These are phyloP conservation scores for Aspergillus amoenus DNA, from an alignment of 2,329 filamentous ascomycete species.

Conservation along the genomic window DNA sequence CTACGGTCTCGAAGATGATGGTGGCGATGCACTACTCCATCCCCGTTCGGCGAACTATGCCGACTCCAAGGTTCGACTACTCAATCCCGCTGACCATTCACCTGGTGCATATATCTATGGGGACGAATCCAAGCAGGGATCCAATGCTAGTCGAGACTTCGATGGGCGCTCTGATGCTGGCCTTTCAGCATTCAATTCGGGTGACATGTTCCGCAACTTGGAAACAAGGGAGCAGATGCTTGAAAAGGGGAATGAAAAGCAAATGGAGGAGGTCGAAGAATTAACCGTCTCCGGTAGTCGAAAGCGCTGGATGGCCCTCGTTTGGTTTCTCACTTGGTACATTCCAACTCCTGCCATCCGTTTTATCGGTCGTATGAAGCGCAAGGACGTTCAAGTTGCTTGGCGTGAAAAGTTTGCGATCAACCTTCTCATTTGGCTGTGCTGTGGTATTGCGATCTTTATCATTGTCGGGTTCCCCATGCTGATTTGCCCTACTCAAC, in stretches of 20 bases:
- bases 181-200: slow-evolving; percentile 82
- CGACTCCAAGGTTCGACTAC: slow-evolving; percentile 57
- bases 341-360: slow-evolving; percentile 82
- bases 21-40: slow-evolving; percentile 62
- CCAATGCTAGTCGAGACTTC: slow-evolving; percentile 76
- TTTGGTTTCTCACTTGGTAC: slow-evolving; percentile 81
- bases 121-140: slow-evolving; percentile 74
- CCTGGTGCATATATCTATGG: slow-evolving; percentile 65
- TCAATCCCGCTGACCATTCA: slow-evolving; percentile 46
- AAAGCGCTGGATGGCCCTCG: slow-evolving; percentile 85
- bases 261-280: slow-evolving; percentile 87
- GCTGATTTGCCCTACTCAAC: slow-evolving; percentile 86
- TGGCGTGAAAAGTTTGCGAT: slow-evolving; percentile 98
- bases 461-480: slow-evolving; percentile 86
- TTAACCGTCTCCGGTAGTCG: slow-evolving; percentile 73
- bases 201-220: slow-evolving; percentile 97
- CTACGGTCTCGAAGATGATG: slow-evolving; percentile 59
- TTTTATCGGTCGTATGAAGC: slow-evolving; percentile 76
- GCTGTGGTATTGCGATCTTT: slow-evolving; percentile 75
- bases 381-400: slow-evolving; percentile 86
- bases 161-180: slow-evolving; percentile 90
- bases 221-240: slow-evolving; percentile 93
- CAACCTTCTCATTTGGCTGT: slow-evolving; percentile 94
- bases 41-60: slow-evolving; percentile 38
- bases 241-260: slow-evolving; percentile 89